These are phyloP conservation scores for Dipodascus albidus DNA, from an alignment of 805 yeast species.

Conservation along the genomic window DNA sequence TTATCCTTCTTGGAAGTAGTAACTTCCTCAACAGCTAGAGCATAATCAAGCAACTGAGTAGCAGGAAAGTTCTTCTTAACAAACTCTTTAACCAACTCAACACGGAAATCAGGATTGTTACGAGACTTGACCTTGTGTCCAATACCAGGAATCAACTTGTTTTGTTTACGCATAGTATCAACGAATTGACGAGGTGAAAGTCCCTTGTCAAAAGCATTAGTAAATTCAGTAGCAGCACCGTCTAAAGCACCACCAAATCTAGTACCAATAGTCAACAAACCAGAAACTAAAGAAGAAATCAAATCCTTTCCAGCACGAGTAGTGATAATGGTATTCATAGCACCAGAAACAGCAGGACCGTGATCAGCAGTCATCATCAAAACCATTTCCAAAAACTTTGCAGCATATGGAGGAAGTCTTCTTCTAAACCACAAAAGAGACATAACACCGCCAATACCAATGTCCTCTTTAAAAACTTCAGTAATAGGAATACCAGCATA, in stretches of 20 bases:
- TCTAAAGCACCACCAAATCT: slow-evolving; percentile 38
- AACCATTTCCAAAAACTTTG: slow-evolving; percentile 37
- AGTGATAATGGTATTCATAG: slow-evolving; percentile 37
- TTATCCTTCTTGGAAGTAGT: slow-evolving; percentile 39
- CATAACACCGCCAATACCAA: slow-evolving; percentile 38
- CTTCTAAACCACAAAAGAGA: slow-evolving; percentile 37
- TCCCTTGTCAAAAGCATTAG: slow-evolving; percentile 33
- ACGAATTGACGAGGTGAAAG: slow-evolving; percentile 35
- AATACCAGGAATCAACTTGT: slow-evolving; percentile 36
- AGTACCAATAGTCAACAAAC: slow-evolving; percentile 34
- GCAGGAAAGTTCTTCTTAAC: slow-evolving; percentile 34
- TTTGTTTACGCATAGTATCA: slow-evolving; percentile 35
- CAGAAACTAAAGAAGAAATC: slow-evolving; percentile 34
- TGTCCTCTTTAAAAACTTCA: slow-evolving; percentile 35
- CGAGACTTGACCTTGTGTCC: slow-evolving; percentile 38
- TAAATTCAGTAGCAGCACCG: slow-evolving; percentile 36
- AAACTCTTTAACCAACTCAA: slow-evolving; percentile 35
- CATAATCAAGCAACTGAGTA: slow-evolving; percentile 32
- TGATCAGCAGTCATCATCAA: slow-evolving; percentile 38
- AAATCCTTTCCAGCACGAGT: slow-evolving; percentile 38
- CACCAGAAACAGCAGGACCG: slow-evolving; percentile 38
- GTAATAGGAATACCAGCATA: slow-evolving; percentile 38
- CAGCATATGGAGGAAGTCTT: slow-evolving; percentile 32
- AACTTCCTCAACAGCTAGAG: slow-evolving; percentile 36
- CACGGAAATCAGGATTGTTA: slow-evolving; percentile 38